Evolutionary conservation across 1,139 yeast genomes (phyloP), one percentile per base, ranked within the genome.

Genomic region (Kodamaea derodonti): DNA sequence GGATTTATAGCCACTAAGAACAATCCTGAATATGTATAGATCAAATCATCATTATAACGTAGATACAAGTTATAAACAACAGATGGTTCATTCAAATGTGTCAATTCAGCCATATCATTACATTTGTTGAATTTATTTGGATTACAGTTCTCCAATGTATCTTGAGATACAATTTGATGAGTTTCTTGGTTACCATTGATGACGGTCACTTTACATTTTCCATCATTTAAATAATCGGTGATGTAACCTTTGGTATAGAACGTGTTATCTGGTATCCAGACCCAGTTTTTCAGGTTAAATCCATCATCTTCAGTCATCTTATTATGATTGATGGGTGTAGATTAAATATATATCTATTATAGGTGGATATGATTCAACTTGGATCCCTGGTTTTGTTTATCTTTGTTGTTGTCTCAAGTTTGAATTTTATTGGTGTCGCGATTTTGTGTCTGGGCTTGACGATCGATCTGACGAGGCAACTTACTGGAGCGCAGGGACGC

Each of bases 1-100:
- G 99, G 99, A 52, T 94, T 94, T 38, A 94, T 81, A 1, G 98
- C 97, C 16, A 94, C 99, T 47, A 94, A 70, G 51, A 94, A 94
- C 8, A 94, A 73, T 6, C 99, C 99, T 3, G 80, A 73, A 46
- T 74, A 74, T 2, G 81, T 75, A 56, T 90, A 90, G 39, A 94
- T 90, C 53, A 77, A 57, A 54, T 87, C 95, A 42, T 81, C 82
- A 44, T 68, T 62, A 58, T 90, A 94, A 46, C 99, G 72, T 39
- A 82, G 65, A 47, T 79, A 77, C 42, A 92, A 59, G 55, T 92
- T 94, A 60, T 87, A 75, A 10, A 92, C 77, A 20, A 92, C 97
- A 0, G 95, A 84, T 0, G 98, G 95, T 56, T 92, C 99, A 56
- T 92, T 94, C 45, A 92, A 69, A 56, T 83, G 90, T 2, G 99